phyloP scores from a whole-genome alignment of 192 early-diverging fungal species.

The Backusella luteola region DNA sequence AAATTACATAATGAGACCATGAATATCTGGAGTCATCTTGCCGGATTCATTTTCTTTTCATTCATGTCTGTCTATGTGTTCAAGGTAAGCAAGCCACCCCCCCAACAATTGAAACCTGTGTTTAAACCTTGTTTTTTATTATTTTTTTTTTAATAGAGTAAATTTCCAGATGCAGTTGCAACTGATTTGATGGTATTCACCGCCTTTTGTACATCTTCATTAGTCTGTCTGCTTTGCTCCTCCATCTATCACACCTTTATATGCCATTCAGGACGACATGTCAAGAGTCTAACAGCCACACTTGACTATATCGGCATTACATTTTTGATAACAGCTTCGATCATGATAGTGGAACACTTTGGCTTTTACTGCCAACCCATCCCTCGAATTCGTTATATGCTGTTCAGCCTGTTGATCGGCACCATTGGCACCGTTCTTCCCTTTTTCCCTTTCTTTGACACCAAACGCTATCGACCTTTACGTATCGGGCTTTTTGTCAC shows the following conservation, averaged over 20 bases:
- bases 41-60: slow-evolving; percentile 13
- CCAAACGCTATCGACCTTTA: slow-evolving; percentile 45
- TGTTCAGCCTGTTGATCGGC: slow-evolving; percentile 43
- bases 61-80: slow-evolving; percentile 11
- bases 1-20: slow-evolving; percentile 46
- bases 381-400: slow-evolving; percentile 43
- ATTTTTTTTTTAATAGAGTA: slow-evolving; percentile 11
- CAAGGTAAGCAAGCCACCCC: slow-evolving; percentile 8
- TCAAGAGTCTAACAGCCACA: slow-evolving; percentile 51
- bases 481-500: slow-evolving; percentile 50
- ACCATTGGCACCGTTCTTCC: slow-evolving; percentile 44
- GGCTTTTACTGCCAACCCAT: slow-evolving; percentile 47
- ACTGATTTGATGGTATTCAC: slow-evolving; percentile 46
- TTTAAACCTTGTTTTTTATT: background rate
- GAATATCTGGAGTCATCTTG: slow-evolving; percentile 26
- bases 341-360: slow-evolving; percentile 55
- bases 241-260: slow-evolving; percentile 59
- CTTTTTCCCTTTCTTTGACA: slow-evolving; percentile 52
- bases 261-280: slow-evolving; percentile 46
- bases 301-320: slow-evolving; percentile 62
- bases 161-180: slow-evolving; percentile 20
- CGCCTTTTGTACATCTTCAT: slow-evolving; percentile 50
- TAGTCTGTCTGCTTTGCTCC: slow-evolving; percentile 51
- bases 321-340: slow-evolving; percentile 53
- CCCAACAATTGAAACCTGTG: slow-evolving; percentile 1